A percentile compares a stretch with the other conserved stretches of the same genome.
phyloP scores from a whole-genome alignment of 371 early-diverging fungal genomes.

The Rhizopus microsporus region DNA sequence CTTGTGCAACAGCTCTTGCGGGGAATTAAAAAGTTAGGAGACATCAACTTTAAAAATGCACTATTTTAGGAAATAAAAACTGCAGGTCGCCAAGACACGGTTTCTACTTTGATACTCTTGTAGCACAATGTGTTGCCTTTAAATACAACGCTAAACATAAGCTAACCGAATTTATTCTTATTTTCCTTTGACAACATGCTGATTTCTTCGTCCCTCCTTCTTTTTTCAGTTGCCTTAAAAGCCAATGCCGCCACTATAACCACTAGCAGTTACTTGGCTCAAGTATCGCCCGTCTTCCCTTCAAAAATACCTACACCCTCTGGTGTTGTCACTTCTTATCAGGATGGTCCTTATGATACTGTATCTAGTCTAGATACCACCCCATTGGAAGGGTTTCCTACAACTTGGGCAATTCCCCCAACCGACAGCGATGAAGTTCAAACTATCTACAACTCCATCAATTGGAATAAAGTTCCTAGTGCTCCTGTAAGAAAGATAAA shows the following conservation, averaged over 20 bases:
- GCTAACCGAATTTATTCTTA: neutral
- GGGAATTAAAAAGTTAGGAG: too few species aligned
- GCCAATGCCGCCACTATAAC: slow-evolving; percentile 11
- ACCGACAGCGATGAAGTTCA: slow-evolving; percentile 24
- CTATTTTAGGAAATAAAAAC: too few species aligned
- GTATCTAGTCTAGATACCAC: slow-evolving; percentile 12
- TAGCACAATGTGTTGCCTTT: too few species aligned
- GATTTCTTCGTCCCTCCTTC: neutral
- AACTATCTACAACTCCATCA: slow-evolving; percentile 23
- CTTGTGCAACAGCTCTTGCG: too few species aligned
- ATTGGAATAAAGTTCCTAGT: slow-evolving; percentile 25
- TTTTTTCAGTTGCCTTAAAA: slow-evolving; percentile 7
- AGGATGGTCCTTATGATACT: slow-evolving; percentile 25
- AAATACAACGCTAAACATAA: too few species aligned
- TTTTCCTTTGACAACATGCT: slow-evolving; percentile 4
- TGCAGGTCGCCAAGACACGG: too few species aligned
- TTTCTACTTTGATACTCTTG: too few species aligned
- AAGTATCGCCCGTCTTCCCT: slow-evolving; percentile 39
- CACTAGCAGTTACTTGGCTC: slow-evolving; percentile 5
- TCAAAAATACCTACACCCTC: slow-evolving; percentile 27
- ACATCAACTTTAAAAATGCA: too few species aligned
- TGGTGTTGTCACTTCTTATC: slow-evolving; percentile 32
- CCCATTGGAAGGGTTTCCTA: slow-evolving; percentile 18
- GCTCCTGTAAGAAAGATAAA: slow-evolving; percentile 26
- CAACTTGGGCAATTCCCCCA: slow-evolving; percentile 18